Base-by-base conservation (phyloP, 371 early-diverging fungal species). In the Mucor velutinosus region DNA sequence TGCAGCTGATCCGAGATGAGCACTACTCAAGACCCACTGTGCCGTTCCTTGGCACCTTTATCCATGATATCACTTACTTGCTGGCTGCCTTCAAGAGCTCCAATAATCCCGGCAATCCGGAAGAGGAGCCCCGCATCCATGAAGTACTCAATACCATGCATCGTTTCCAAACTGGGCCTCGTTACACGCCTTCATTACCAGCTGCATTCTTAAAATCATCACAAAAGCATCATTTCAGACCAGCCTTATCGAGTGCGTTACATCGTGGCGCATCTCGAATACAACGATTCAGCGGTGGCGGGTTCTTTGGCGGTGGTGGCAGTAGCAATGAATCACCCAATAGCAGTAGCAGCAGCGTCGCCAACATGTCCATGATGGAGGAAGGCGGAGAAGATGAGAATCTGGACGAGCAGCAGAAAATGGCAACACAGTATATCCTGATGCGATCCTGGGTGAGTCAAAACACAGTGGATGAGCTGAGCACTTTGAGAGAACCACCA, bases 41-140 rank as follows among this genome's bases (percentile, higher is more conserved):
- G 11, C 94, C 94, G 0, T 94, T 90, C 71, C 70, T 94, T 17
- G 93, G 94, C 35, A 87, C 91, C 1, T 88, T 91, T 71, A 89
- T 93, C 23, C 91, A 92, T 74, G 94, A 94, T 66, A 84, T 88
- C 30, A 92, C 93, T 4, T 94, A 94, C 65, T 74, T 93, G 14
- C 47, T 87, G 7, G 92, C 91, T 0, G 88, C 89, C 1, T 84
- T 81, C 64, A 90, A 92, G 29, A 61, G 37, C 8, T 82, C 76
- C 39, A 73, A 59, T 21, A 57, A 55, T 14, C 37, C 29, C 7
- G 69, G 70, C 2, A 61, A n/a, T 15, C 78, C 86, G 0, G 75
- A 77, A 49, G 74, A 87, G 15, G 90, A 89, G 67, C 81, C 81
- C 7, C 77, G 88, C 8, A 80, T 87, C 10, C 78, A 72, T 43